Conservation (phyloP, 768 basidiomycete genomes). For the Mycena venus region DNA sequence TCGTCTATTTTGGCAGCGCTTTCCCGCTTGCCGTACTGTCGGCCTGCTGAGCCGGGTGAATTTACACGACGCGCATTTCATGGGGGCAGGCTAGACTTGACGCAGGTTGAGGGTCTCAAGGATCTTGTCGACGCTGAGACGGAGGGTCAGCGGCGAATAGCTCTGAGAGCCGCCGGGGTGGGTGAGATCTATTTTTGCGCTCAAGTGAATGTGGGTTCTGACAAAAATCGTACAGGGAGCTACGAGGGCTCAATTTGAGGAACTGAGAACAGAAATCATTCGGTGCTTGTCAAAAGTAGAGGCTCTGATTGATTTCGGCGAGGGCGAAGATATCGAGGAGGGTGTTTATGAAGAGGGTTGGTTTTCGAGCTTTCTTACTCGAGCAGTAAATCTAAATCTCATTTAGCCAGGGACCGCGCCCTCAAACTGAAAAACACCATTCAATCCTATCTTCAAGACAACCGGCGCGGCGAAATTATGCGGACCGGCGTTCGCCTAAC, state of each 20-base stretch:
- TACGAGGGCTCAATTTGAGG: constrained; percentile 70
- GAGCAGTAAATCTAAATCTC: background rate
- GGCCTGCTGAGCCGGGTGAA: constrained; percentile 89
- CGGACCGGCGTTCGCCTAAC: constrained; percentile 86
- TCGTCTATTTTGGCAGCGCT: constrained; percentile 77
- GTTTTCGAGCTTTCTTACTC: background rate
- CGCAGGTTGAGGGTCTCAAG: constrained; percentile 89
- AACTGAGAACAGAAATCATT: constrained; percentile 75
- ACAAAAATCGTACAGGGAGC: constrained; percentile 65
- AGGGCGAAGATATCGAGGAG: constrained; percentile 92
- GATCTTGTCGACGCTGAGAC: constrained; percentile 94
- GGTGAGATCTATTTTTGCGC: constrained; percentile 41
- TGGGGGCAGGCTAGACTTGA: constrained; percentile 86
- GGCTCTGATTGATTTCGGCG: constrained; percentile 94
- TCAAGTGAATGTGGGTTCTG: background rate
- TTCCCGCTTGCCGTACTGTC: constrained; percentile 69
- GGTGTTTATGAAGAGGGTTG: constrained; percentile 80
- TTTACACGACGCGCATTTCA: constrained; percentile 90
- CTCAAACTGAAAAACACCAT: constrained; percentile 65
- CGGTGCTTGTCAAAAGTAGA: constrained; percentile 84
- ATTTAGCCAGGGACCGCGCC: constrained; percentile 68
- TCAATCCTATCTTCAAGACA: constrained; percentile 71
- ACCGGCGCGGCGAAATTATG: constrained; percentile 85
- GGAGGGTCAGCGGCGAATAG: constrained; percentile 82
- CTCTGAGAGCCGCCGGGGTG: constrained; percentile 78